Percentiles rank a stretch among this genome's conserved stretches.
Conservation (phyloP, 2,329 filamentous ascomycete species). For the Neoscytalidium dimidiatum region DNA sequence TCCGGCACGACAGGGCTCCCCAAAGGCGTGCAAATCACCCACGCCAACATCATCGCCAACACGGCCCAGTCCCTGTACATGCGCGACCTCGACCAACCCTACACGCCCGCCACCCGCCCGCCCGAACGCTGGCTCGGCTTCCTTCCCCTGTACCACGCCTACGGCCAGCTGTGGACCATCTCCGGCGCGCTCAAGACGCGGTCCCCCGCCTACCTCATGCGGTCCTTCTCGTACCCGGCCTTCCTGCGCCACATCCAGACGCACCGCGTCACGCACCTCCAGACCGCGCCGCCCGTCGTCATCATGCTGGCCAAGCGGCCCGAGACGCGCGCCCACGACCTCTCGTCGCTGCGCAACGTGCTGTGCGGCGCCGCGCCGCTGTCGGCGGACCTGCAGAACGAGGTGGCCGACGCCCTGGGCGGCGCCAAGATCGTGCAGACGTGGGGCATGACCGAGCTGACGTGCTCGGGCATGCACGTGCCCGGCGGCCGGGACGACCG, state of each 20-base stretch:
- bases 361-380: conserved; percentile 43
- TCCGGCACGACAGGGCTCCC: conserved; percentile 47
- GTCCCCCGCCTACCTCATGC: conserved; percentile 42
- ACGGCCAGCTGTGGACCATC: conserved; percentile 45
- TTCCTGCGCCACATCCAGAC: conserved; percentile 38
- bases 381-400: conserved; percentile 39
- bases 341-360: conserved; percentile 36
- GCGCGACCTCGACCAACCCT: conserved; percentile 37
- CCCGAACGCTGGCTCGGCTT: conserved; percentile 39
- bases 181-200: conserved; percentile 35
- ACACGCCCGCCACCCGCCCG: conserved; percentile 24
- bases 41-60: conserved; percentile 46
- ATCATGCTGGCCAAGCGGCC: conserved; percentile 41
- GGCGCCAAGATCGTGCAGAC: conserved; percentile 42
- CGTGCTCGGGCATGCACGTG: conserved; percentile 39
- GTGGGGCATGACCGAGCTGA: conserved; percentile 57
- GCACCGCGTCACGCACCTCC: conserved; percentile 41
- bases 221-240: conserved; percentile 37
- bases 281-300: conserved; percentile 42
- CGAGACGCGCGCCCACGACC: conserved; percentile 36
- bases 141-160: conserved; percentile 37
- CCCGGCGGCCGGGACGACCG: conserved; percentile 9
- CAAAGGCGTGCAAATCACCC: conserved; percentile 48
- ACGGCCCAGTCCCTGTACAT: conserved; percentile 41
- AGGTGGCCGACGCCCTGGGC: conserved; percentile 37